A percentile compares a stretch with the other conserved stretches of the same genome.
Conservation (phyloP, 345 rosid genomes). For the Hirschfeldia incana region DNA sequence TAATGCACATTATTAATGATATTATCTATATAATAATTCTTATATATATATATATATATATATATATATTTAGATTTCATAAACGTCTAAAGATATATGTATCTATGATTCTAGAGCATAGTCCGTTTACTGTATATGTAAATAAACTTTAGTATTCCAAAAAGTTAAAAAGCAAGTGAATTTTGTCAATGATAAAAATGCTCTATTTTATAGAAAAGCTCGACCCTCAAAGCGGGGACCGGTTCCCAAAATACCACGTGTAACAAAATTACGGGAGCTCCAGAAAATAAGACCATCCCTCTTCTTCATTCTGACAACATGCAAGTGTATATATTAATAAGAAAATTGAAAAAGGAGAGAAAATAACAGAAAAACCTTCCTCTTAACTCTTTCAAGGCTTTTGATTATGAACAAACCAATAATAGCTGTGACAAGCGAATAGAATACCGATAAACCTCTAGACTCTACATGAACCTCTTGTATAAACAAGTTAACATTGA, state of each 20-base stretch:
- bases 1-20: neutral
- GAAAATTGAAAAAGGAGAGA: neutral
- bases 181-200: neutral
- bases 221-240: constrained; percentile 47
- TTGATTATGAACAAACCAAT: constrained; percentile 21
- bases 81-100: neutral
- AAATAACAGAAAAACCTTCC: constrained; percentile 27
- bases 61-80: neutral
- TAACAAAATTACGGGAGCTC: constrained; percentile 5
- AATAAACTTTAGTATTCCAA: neutral
- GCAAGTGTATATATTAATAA: neutral
- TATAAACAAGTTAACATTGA: neutral
- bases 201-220: constrained; percentile 14
- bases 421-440: constrained; percentile 3
- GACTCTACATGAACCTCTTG: neutral
- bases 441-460: constrained; percentile 12
- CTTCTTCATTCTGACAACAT: constrained; percentile 31
- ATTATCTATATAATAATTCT: neutral
- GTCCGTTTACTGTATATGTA: neutral
- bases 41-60: neutral
- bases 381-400: neutral
- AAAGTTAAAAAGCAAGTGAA: neutral
- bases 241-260: constrained; percentile 29
- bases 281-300: constrained; percentile 19
- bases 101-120: neutral